These are phyloP conservation scores for Metschnikowia drakensbergensis DNA, from an alignment of 805 yeast genomes.

Conservation along the genomic window DNA sequence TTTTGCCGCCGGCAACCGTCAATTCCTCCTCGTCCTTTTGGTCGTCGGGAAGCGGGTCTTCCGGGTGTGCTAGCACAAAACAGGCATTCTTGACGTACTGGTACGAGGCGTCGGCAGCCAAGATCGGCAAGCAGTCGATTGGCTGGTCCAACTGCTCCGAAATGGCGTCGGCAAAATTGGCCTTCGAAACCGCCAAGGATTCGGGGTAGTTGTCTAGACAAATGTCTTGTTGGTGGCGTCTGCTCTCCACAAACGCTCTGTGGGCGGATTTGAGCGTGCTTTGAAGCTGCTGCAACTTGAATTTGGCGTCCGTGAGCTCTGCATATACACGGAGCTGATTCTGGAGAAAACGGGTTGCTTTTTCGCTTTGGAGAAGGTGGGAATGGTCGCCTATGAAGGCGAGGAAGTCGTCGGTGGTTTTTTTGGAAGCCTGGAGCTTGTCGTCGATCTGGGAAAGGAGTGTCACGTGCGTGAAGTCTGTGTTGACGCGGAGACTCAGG, in stretches of 20 bases:
- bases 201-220: constrained; percentile 11
- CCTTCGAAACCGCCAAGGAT: constrained; percentile 5
- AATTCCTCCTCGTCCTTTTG: constrained; percentile 55
- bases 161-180: constrained; percentile 15
- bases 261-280: constrained; percentile 11
- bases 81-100: constrained; percentile 38
- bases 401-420: constrained; percentile 11
- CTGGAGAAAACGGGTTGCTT: constrained; percentile 7
- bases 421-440: constrained; percentile 6
- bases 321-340: constrained; percentile 10
- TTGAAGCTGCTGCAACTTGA: constrained; percentile 11
- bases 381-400: constrained; percentile 6
- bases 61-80: constrained; percentile 55
- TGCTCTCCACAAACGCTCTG: constrained; percentile 6
- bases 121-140: not conserved
- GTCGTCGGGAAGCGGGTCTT: constrained; percentile 55
- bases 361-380: constrained; percentile 9
- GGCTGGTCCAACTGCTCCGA: constrained; percentile 3
- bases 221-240: constrained; percentile 13
- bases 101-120: constrained; percentile 15
- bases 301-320: constrained; percentile 10
- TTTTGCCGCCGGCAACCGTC: constrained; percentile 63
- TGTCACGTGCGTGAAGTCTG: constrained; percentile 13
- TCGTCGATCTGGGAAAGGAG: constrained; percentile 13
- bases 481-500: constrained; percentile 12